A percentile compares a stretch with the other conserved stretches of the same genome.
Conservation (phyloP, 2,329 filamentous ascomycete genomes). For the Ustulina deusta region DNA sequence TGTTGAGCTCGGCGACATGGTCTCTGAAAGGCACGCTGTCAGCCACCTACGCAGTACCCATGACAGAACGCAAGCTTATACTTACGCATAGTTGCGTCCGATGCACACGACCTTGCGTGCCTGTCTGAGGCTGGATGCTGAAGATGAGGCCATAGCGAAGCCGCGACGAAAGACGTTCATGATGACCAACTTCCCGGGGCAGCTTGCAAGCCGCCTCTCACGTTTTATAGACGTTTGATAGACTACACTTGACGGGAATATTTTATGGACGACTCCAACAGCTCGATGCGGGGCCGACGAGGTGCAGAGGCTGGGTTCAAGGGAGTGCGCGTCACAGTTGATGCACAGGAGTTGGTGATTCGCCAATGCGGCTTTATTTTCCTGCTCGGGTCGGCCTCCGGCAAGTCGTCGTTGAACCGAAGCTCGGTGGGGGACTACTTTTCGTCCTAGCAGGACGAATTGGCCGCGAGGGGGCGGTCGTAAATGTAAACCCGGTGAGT, state of each 20-base stretch:
- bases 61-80: slow-evolving; percentile 4
- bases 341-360: slow-evolving; percentile 31
- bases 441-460: slow-evolving; percentile 7
- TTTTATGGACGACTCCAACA: slow-evolving; percentile 12
- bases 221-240: slow-evolving; percentile 30
- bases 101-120: slow-evolving; percentile 89
- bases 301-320: slow-evolving; percentile 19
- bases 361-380: slow-evolving; percentile 39
- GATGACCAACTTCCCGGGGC: slow-evolving; percentile 18
- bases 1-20: slow-evolving; percentile 93
- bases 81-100: slow-evolving; percentile 94
- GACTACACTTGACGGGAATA: slow-evolving; percentile 9
- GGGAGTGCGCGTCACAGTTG: slow-evolving; percentile 18
- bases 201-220: slow-evolving; percentile 2
- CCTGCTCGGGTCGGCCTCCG: slow-evolving; percentile 27
- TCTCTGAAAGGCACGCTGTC: slow-evolving; percentile 67
- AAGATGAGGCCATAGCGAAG: slow-evolving; percentile 53
- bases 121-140: slow-evolving; percentile 62
- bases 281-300: slow-evolving; percentile 15
- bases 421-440: slow-evolving; percentile 14
- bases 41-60: neutral
- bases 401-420: slow-evolving; percentile 29
- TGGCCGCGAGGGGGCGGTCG: slow-evolving; percentile 19
- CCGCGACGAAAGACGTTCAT: slow-evolving; percentile 54
- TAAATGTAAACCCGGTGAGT: slow-evolving; percentile 30